Conservation (phyloP, 1,139 yeast genomes). For the Pichia inconspicua region DNA sequence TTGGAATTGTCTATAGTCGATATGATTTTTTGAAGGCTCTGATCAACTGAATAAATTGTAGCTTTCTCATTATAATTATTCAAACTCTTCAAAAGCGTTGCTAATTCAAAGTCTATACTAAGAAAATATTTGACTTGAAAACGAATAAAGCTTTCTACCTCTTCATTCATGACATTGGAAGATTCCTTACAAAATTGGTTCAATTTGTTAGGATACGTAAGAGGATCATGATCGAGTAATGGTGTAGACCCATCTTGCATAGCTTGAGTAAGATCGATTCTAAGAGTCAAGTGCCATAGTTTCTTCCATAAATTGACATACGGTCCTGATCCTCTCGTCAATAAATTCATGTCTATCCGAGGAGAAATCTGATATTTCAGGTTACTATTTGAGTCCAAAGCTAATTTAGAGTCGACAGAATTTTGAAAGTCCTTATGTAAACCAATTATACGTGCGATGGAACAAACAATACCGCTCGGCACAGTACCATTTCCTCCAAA, state of each 20-base stretch:
- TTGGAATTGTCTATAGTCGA: neutral
- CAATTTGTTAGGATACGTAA: constrained; percentile 28
- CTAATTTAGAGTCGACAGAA: neutral
- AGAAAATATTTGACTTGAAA: constrained; percentile 14
- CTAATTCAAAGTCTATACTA: constrained; percentile 11
- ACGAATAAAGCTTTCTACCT: constrained; percentile 16
- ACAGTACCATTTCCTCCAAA: constrained; percentile 29
- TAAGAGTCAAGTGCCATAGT: constrained; percentile 25
- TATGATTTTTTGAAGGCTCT: constrained; percentile 4
- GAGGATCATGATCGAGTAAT: constrained; percentile 26
- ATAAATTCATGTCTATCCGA: constrained; percentile 3
- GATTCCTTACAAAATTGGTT: constrained; percentile 21
- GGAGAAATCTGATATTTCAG: neutral
- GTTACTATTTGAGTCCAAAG: neutral
- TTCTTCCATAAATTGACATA: constrained; percentile 24
- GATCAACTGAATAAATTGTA: constrained; percentile 12
- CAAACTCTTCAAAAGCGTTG: constrained; percentile 14
- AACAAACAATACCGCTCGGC: constrained; percentile 33
- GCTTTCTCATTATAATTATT: constrained; percentile 17
- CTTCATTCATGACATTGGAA: constrained; percentile 13
- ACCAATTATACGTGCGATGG: constrained; percentile 41
- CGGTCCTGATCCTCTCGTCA: constrained; percentile 7
- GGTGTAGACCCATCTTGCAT: constrained; percentile 36
- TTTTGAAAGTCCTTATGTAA: constrained; percentile 31
- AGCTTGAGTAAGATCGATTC: constrained; percentile 34